Conservation (phyloP, 2,329 filamentous ascomycete species). For the Coleophoma cylindrospora region DNA sequence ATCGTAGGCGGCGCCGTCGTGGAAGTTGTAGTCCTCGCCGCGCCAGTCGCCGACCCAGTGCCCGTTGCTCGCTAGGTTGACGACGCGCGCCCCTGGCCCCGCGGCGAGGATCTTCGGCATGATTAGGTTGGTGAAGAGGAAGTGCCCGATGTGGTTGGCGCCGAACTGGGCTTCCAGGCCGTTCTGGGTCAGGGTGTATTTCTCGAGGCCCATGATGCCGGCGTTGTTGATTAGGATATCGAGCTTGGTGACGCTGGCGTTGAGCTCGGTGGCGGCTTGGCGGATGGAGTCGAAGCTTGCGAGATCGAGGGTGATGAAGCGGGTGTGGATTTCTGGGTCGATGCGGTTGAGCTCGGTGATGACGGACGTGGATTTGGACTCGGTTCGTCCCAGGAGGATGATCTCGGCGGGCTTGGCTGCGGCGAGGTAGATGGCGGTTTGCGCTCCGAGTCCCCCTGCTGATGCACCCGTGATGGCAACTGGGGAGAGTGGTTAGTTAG, state of each 20-base stretch:
- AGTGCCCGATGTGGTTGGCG: slow-evolving; percentile 48
- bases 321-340: not conserved
- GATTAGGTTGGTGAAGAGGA: slow-evolving; percentile 47
- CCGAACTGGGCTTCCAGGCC: slow-evolving; percentile 47
- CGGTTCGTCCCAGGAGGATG: slow-evolving; percentile 4
- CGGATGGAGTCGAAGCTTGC: slow-evolving; percentile 32
- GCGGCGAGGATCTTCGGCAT: slow-evolving; percentile 27
- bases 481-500: not conserved
- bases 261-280: slow-evolving; percentile 28
- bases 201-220: slow-evolving; percentile 15
- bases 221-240: slow-evolving; percentile 38
- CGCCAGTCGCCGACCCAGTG: slow-evolving; percentile 39
- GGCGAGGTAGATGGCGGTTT: slow-evolving; percentile 8
- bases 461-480: slow-evolving; percentile 1
- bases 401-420: slow-evolving; percentile 6
- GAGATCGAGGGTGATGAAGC: slow-evolving; percentile 23
- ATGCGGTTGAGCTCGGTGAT: slow-evolving; percentile 1
- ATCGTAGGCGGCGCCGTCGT: slow-evolving; percentile 32
- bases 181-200: slow-evolving; percentile 27
- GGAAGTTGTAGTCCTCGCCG: slow-evolving; percentile 19
- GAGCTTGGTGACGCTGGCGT: slow-evolving; percentile 28
- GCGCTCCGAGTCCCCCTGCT: not conserved
- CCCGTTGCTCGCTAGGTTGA: slow-evolving; percentile 36
- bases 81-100: slow-evolving; percentile 23
- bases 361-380: not conserved